Conservation (phyloP, 441 rosid genomes). For the Populus hybrid region DNA sequence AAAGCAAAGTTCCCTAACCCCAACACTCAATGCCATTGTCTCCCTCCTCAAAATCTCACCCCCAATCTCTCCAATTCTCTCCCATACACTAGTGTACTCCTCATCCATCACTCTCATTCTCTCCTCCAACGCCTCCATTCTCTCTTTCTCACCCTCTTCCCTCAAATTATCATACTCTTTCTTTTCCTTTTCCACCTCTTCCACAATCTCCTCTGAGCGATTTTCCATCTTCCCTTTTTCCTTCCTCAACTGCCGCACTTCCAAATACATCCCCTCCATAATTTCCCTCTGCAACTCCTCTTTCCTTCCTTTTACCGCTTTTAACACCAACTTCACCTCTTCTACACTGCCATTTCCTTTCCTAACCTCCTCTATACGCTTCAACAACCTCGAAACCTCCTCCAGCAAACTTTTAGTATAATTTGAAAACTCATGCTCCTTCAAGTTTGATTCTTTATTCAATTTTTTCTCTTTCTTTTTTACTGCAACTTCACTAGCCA, state of each 20-base stretch:
- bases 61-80: conserved; percentile 60
- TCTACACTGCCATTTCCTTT: conserved; percentile 44
- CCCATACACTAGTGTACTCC: conserved; percentile 65
- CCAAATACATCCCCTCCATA: conserved; percentile 51
- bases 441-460: conserved; percentile 21
- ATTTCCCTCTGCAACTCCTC: conserved; percentile 60
- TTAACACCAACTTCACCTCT: conserved; percentile 42
- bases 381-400: conserved; percentile 56
- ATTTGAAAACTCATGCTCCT: conserved; percentile 53
- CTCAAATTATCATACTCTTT: conserved; percentile 35
- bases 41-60: conserved; percentile 60
- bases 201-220: conserved; percentile 46
- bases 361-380: conserved; percentile 53
- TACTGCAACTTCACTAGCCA: conserved; percentile 40
- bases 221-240: conserved; percentile 49
- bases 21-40: conserved; percentile 58
- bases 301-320: conserved; percentile 54
- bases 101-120: conserved; percentile 45
- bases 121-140: conserved; percentile 40
- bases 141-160: conserved; percentile 28
- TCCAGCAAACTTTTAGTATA: conserved; percentile 56
- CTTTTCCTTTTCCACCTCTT: conserved; percentile 38
- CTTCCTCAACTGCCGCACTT: conserved; percentile 41
- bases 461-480: conserved; percentile 27
- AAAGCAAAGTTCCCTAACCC: conserved; percentile 75